These are phyloP conservation scores for Mycena chlorophos DNA, from an alignment of 768 basidiomycete species.

Conservation along the genomic window DNA sequence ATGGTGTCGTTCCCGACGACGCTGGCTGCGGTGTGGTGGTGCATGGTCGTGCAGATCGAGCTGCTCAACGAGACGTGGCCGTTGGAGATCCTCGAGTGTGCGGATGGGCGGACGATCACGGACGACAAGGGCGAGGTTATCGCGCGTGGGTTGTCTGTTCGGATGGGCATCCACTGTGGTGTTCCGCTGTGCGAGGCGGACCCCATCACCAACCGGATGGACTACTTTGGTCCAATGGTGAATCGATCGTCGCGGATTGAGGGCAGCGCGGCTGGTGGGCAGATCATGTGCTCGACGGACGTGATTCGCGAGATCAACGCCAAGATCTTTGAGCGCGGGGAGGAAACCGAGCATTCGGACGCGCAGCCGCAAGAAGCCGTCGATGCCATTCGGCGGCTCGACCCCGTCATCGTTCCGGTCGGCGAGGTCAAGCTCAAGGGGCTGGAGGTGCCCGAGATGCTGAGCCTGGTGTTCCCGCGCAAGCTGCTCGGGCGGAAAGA, in stretches of 20 bases:
- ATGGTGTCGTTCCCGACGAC: constrained; percentile 97
- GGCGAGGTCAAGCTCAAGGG: constrained; percentile 95
- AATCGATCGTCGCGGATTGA: constrained; percentile 89
- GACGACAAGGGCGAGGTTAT: constrained; percentile 69
- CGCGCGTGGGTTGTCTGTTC: constrained; percentile 85
- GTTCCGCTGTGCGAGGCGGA: constrained; percentile 87
- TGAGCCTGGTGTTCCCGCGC: constrained; percentile 82
- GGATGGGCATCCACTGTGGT: constrained; percentile 98
- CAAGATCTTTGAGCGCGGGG: constrained; percentile 51
- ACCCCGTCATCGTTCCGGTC: constrained; percentile 67
- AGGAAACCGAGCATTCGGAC: constrained; percentile 61
- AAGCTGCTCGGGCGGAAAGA: constrained; percentile 72
- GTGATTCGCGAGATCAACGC: constrained; percentile 81
- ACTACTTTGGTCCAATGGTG: constrained; percentile 96
- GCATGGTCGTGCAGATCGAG: constrained; percentile 79
- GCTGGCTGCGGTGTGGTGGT: constrained; percentile 87
- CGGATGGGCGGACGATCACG: constrained; percentile 81
- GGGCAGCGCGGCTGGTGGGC: constrained; percentile 83
- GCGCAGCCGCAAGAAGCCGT: constrained; percentile 60
- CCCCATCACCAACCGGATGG: constrained; percentile 91
- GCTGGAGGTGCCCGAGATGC: constrained; percentile 83
- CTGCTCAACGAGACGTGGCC: constrained; percentile 88
- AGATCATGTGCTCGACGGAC: constrained; percentile 89
- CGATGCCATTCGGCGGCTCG: constrained; percentile 73
- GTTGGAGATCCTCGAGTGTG: constrained; percentile 86